Base-by-base conservation (phyloP, 2,329 filamentous ascomycete genomes). In the Proliferodiscus dingleyae region DNA sequence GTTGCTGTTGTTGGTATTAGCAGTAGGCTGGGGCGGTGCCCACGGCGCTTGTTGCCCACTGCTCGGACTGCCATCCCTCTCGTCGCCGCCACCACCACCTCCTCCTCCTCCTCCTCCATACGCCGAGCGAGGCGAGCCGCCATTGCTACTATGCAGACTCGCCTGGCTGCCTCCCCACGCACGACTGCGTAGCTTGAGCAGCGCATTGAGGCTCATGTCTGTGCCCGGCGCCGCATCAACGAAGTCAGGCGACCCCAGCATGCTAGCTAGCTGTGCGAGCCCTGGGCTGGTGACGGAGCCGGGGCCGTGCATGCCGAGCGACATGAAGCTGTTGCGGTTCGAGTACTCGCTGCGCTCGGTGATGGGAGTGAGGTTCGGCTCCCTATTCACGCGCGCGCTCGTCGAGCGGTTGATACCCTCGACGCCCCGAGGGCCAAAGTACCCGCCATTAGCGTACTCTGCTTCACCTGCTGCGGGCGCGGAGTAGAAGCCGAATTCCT, bases 401-500 rank as follows among this genome's bases (percentile, higher is more conserved):
- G 80, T 80, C 51, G 75, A 83, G 28, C 88, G 80, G 28, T 46
- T 58, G 13, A 83, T 58, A 2, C 73, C 72, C 47, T 82, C 76
- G 13, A 84, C 67, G 2, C 84, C 84, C 16, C 84, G 81, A 0
- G 86, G 80, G 1, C 88, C 89, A 61, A 97, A 97, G 66, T 88
- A 95, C 16, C 93, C 93, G 22, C 93, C 93, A 56, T 89, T 86
- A 11, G 81, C 77, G 56, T 85, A 87, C 32, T 64, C 67, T 0
- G 66, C 62, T 36, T 67, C 63, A 9, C 68, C 64, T 13, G 63
- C 63, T 4, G 68, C 55, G 0, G 79, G 77, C 1, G 74, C 71
- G 1, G 90, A 89, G 64, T 95, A 98, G 65, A 98, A 98, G 1
- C 89, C 90, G 61, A 98, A 98, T 64, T 98, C 93, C 56, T 89